Conservation (phyloP, 2,329 filamentous ascomycete genomes). For the Aschersonia sp. region DNA sequence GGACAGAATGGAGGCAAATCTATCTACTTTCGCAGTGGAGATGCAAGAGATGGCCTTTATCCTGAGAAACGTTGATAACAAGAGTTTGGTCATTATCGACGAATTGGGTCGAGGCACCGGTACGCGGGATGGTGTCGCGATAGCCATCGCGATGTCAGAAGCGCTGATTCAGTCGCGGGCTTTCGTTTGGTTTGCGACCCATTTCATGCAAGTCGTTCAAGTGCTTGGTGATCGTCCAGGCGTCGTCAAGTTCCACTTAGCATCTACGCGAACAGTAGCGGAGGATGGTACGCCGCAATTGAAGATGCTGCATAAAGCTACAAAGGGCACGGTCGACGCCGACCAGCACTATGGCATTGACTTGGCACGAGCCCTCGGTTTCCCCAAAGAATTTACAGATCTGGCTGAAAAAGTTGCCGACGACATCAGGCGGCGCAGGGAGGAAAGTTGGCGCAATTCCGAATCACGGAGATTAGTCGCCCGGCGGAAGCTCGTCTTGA, state of each 20-base stretch:
- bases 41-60: constrained; percentile 97
- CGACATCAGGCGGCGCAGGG: constrained; percentile 41
- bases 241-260: constrained; percentile 71
- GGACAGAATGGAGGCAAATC: constrained; percentile 76
- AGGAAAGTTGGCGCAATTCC: constrained; percentile 43
- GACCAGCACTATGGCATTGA: constrained; percentile 67
- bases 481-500: constrained; percentile 60
- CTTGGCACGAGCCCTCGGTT: constrained; percentile 59
- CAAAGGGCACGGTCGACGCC: constrained; percentile 54
- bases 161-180: constrained; percentile 67
- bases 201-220: constrained; percentile 70
- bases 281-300: constrained; percentile 43
- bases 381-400: constrained; percentile 53
- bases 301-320: constrained; percentile 78
- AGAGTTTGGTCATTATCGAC: constrained; percentile 73
- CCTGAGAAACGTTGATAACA: constrained; percentile 60
- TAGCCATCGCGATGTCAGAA: constrained; percentile 82
- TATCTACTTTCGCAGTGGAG: constrained; percentile 86
- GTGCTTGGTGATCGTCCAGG: constrained; percentile 63
- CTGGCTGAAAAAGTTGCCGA: constrained; percentile 53
- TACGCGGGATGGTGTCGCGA: constrained; percentile 73
- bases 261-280: constrained; percentile 44
- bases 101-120: constrained; percentile 87
- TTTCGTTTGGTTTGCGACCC: constrained; percentile 84
- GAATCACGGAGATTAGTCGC: constrained; percentile 42